Evolutionary conservation across 2,329 filamentous ascomycete genomes (phyloP).

Genomic region (Ceratocystiopsis sp.): DNA sequence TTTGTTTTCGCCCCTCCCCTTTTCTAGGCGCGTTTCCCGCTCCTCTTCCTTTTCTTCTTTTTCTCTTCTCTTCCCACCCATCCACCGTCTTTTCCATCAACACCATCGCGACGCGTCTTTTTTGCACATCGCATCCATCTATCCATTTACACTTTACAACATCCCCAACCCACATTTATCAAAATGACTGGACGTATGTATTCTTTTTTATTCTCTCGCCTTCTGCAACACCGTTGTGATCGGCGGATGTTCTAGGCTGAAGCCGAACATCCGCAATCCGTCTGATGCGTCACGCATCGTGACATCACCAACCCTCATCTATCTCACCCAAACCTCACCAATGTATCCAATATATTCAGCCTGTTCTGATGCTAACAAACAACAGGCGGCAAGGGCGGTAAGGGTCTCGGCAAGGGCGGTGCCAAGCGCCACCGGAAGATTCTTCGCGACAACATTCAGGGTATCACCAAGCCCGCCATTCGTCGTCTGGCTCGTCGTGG

Average conservation of each 20-base stretch:
- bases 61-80: slow-evolving; percentile 10
- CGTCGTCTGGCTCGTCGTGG: slow-evolving; percentile 97
- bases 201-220: neutral
- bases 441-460: slow-evolving; percentile 98
- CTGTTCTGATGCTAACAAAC: slow-evolving; percentile 23
- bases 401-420: slow-evolving; percentile 94
- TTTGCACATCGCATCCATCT: slow-evolving; percentile 9
- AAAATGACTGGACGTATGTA: slow-evolving; percentile 53
- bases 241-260: neutral
- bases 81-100: slow-evolving; percentile 12
- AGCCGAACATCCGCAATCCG: neutral
- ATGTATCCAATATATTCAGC: no score
- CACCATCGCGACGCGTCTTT: slow-evolving; percentile 5
- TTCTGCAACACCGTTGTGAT: no score
- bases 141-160: slow-evolving; percentile 15
- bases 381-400: slow-evolving; percentile 82
- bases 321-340: neutral
- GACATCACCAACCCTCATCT: neutral
- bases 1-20: neutral
- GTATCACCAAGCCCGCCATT: slow-evolving; percentile 97
- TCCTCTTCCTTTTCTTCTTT: slow-evolving; percentile 1
- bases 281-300: neutral
- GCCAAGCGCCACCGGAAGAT: slow-evolving; percentile 99
- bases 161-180: slow-evolving; percentile 21
- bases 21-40: slow-evolving; percentile 1